phyloP scores from a whole-genome alignment of 805 yeast genomes.

The Yarrowia sp. region DNA sequence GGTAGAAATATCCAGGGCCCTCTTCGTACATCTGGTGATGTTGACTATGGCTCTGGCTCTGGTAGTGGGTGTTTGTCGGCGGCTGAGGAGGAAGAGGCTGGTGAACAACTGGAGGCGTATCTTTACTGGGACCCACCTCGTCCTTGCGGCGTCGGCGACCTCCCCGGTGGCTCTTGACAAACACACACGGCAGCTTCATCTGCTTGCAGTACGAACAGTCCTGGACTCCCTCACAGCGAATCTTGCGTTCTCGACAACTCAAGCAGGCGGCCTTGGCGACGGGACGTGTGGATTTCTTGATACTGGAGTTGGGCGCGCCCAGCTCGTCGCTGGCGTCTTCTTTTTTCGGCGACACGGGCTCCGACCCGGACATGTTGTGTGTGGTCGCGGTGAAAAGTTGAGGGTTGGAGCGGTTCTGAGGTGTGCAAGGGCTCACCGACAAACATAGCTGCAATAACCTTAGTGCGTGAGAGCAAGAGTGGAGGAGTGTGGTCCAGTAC shows the following conservation, averaged over 20 bases:
- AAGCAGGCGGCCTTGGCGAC: slow-evolving; percentile 28
- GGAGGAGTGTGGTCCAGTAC: too few species aligned
- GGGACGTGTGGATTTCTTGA: slow-evolving; percentile 8
- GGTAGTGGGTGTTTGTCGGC: background rate
- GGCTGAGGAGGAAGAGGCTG: background rate
- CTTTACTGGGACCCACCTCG: background rate
- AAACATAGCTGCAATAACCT: background rate
- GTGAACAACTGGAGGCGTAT: background rate
- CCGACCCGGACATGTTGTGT: slow-evolving; percentile 25
- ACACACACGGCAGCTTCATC: slow-evolving; percentile 46
- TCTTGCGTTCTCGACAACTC: slow-evolving; percentile 28
- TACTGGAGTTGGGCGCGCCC: background rate
- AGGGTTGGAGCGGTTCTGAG: background rate
- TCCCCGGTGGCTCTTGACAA: slow-evolving; percentile 71
- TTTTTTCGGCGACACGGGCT: slow-evolving; percentile 20
- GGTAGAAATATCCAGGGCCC: background rate
- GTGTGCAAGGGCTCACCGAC: background rate
- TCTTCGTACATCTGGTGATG: slow-evolving; percentile 19
- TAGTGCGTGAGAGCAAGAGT: background rate
- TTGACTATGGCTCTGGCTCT: slow-evolving; percentile 1
- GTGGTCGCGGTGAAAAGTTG: background rate
- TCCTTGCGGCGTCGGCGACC: slow-evolving; percentile 64
- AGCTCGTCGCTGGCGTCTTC: slow-evolving; percentile 11
- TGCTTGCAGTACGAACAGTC: slow-evolving; percentile 27
- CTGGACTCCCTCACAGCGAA: slow-evolving; percentile 28